Percentiles rank a stretch among this genome's conserved stretches.
Evolutionary conservation across 495 filamentous ascomycete genomes (phyloP).

Genomic region (Penicillium odoratum): DNA sequence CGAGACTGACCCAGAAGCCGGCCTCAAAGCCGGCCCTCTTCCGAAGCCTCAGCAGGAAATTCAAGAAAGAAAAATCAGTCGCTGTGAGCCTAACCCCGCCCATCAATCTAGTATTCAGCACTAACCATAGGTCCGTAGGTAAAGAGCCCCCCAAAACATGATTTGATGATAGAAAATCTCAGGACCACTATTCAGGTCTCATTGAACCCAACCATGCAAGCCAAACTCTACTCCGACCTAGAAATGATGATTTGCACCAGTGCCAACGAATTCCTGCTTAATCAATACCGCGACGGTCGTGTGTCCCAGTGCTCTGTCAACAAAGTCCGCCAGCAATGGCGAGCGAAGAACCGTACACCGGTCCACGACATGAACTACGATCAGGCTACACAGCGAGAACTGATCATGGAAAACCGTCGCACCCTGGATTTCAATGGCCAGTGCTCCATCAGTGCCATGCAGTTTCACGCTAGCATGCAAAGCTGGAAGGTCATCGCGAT

Average conservation of each 20-base stretch:
- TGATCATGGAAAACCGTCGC: conserved; percentile 52
- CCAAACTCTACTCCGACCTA: conserved; percentile 53
- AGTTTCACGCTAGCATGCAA: conserved; percentile 48
- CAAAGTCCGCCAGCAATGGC: conserved; percentile 47
- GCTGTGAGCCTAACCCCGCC: conserved; percentile 35
- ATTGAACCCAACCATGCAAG: conserved; percentile 44
- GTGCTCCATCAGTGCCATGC: conserved; percentile 33
- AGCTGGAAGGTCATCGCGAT: conserved; percentile 53
- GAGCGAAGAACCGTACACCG: conserved; percentile 49
- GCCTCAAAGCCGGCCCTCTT: conserved; percentile 21
- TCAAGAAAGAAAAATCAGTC: conserved; percentile 48
- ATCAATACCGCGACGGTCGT: conserved; percentile 47
- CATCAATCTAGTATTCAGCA: not conserved
- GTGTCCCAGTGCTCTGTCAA: conserved; percentile 48
- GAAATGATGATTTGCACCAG: conserved; percentile 55
- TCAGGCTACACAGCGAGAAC: conserved; percentile 53
- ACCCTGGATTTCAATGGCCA: conserved; percentile 50
- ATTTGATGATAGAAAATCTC: not conserved
- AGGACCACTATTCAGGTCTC: conserved; percentile 43
- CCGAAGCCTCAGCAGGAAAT: conserved; percentile 41
- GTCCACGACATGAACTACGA: conserved; percentile 60
- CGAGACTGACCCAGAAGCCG: not conserved
- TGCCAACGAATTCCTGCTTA: conserved; percentile 51
- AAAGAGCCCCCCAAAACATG: not conserved
- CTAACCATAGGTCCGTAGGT: not conserved